Percentiles rank a stretch among this genome's conserved stretches.
phyloP scores from a whole-genome alignment of 2,329 filamentous ascomycete species.

The Erysiphe pulchra region DNA sequence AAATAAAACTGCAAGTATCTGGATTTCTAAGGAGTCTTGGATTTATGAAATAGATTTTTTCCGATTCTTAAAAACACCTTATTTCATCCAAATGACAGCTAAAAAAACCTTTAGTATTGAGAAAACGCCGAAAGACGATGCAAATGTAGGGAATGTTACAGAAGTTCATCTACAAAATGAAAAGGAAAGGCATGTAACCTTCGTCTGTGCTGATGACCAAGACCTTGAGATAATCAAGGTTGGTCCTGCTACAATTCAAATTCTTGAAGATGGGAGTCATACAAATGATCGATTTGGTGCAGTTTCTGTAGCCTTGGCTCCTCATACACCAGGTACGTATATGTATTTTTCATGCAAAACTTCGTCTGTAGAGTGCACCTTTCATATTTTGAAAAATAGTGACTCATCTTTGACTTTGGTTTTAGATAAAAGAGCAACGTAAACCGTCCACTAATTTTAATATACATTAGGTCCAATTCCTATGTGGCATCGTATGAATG shows the following conservation, averaged over 20 bases:
- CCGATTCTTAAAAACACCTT: too few species aligned
- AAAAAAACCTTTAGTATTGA: too few species aligned
- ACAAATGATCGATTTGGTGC: constrained; percentile 22
- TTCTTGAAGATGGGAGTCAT: constrained; percentile 12
- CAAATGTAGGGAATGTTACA: too few species aligned
- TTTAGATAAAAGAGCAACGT: background rate
- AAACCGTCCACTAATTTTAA: background rate
- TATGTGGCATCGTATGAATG: constrained; percentile 32
- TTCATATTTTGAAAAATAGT: background rate
- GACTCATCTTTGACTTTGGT: background rate
- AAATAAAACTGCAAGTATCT: too few species aligned
- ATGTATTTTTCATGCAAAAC: background rate
- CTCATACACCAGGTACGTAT: background rate
- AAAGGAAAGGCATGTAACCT: background rate
- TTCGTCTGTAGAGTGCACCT: too few species aligned
- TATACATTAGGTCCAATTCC: constrained; percentile 17
- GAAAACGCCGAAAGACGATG: too few species aligned
- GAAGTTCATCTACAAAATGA: background rate
- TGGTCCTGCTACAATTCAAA: constrained; percentile 20
- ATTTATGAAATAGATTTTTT: too few species aligned
- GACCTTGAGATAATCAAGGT: constrained; percentile 20
- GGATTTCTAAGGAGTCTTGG: too few species aligned
- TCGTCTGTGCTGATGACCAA: background rate
- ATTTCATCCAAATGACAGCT: too few species aligned
- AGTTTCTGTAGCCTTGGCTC: constrained; percentile 20